Evolutionary conservation across 2,329 filamentous ascomycete species (phyloP), one percentile per base, ranked within the genome.

Genomic region (Xylariaceae sp.): DNA sequence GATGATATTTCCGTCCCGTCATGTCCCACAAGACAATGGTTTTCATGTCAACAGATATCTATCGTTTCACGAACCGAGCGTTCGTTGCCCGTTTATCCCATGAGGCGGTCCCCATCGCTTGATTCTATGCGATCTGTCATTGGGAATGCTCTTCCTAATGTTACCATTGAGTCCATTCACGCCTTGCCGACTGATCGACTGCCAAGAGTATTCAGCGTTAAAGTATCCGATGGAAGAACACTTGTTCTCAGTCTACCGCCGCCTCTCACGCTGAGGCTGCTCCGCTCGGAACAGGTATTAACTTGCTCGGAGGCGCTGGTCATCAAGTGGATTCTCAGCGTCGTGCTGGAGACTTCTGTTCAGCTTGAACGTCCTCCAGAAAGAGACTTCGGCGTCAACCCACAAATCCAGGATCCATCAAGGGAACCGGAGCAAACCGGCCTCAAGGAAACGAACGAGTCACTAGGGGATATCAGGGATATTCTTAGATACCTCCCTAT

Each of bases 261-360:
- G 6, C 68, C 73, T 37, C 61, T 72, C n/a, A 71, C 75, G 55
- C 67, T 75, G 48, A 74, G 75, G 51, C 69, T 81, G 23, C 70
- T 84, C 29, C 75, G 81, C 26, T 77, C 71, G 47, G 81, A 84
- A 64, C 74, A 75, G 46, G 73, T 67, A 37, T 73, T 77, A 42
- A 69, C 79, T 47, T 65, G 70, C 20, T 76, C 79, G 20, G 81
- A 83, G 61, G 76, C 76, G 9, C 66, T 72, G 7, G 62, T 81
- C 2, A 63, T 83, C 40, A 70, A 67, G 50, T 84, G 79, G 79
- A 69, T 82, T 37, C 52, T 52, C 44, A 51, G 64, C 52, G 40
- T 29, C 47, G 40, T 48, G 40, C 46, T 56, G 29, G 52, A 52
- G 40, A 29, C 40, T 41, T 29, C 52, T 20, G 26, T 18, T 1